phyloP scores from a whole-genome alignment of 164 flowering plant species.

The Stephania cephalantha region DNA sequence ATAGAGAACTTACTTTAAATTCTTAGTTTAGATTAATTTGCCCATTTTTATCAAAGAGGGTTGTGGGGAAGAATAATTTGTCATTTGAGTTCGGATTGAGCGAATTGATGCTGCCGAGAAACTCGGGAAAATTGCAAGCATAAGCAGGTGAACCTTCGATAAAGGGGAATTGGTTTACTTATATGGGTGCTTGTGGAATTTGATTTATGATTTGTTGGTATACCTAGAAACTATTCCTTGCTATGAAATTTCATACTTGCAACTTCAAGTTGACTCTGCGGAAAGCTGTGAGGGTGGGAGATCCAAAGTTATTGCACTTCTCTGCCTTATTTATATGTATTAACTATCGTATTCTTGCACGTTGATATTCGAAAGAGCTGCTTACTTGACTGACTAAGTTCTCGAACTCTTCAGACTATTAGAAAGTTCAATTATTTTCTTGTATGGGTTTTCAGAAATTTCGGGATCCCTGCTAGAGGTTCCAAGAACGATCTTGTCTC shows the following conservation, averaged over 20 bases:
- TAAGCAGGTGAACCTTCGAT: too few species aligned
- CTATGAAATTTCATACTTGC: too few species aligned
- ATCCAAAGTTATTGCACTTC: background rate
- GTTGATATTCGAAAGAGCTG: background rate
- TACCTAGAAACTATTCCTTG: background rate
- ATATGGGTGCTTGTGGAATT: background rate
- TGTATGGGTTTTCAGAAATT: conserved; percentile 38
- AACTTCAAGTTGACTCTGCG: too few species aligned
- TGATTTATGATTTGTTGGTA: background rate
- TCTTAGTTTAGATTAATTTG: too few species aligned
- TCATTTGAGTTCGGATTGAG: too few species aligned
- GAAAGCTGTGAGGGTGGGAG: background rate
- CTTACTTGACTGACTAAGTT: background rate
- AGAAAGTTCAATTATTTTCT: background rate
- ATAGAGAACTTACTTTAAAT: too few species aligned
- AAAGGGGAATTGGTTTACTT: background rate
- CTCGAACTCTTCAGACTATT: too few species aligned
- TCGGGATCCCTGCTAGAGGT: conserved; percentile 74
- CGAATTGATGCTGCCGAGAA: too few species aligned
- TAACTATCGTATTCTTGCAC: background rate
- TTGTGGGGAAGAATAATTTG: too few species aligned
- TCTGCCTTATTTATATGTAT: background rate
- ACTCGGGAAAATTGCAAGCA: too few species aligned
- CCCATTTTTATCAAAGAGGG: too few species aligned
- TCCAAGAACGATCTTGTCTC: conserved; percentile 58